Evolutionary conservation across 1,284 basidiomycete genomes (phyloP), one percentile per base, ranked within the genome.

Genomic region (Cryptococcus neoformans): DNA sequence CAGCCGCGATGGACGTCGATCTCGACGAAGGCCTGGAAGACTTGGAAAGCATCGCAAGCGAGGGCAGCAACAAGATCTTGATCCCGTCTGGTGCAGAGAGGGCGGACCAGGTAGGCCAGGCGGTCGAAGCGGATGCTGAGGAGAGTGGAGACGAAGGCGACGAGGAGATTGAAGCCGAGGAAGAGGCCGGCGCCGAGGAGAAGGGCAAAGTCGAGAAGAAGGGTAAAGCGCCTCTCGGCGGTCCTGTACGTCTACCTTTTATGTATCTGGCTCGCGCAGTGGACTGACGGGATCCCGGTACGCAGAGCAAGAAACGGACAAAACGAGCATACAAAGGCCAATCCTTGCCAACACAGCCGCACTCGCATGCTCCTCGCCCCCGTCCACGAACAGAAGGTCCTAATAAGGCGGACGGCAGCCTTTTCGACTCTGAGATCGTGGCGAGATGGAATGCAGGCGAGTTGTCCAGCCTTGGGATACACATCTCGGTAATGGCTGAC

Each of bases 381-480:
- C 28, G 28, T 28, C 28, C 28, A 4, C 28, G 40, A 5, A 41
- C 16, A 16, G 40, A 12, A 41, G 40, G 40, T 12, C 12, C 12
- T 41, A 2, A 16, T 12, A 41, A 41, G 40, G 40, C 12, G 3
- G 16, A 41, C 11, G 40, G 40, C 40, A 16, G 12, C 6, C 57
- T 73, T 58, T 65, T 62, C 53, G 74, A 75, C 41, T 54, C 47
- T 21, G 67, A 69, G 1, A 67, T 71, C 17, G 74, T 75, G 14
- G 61, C 57, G 9, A 62, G 70, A 52, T 75, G 74, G 74, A 74
- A 74, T 51, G 21, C 47, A 6, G 65, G 74, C 73, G 47, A 46
- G 72, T 60, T 17, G 17, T 16, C n/a, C 10, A 6, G 3, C 10
- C 11, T 2, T 2, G 34, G 11, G 1, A 1, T 37, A 49, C 36